These are phyloP conservation scores for Pseudocercospora eumusae DNA, from an alignment of 2,329 filamentous ascomycete species.

Conservation along the genomic window DNA sequence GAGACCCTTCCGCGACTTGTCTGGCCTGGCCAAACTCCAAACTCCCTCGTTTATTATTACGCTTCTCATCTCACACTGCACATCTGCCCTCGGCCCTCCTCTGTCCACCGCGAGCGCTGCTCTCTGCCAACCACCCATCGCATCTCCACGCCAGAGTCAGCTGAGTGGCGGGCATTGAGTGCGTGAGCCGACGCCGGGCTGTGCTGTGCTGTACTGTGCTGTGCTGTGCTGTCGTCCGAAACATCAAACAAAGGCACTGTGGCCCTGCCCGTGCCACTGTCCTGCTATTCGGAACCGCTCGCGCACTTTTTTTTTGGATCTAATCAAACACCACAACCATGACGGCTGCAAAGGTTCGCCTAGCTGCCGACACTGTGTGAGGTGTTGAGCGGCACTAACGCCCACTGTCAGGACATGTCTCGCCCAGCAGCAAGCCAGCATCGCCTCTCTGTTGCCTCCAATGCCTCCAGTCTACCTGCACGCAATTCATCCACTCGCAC, in stretches of 20 bases:
- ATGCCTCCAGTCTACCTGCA: constrained; percentile 62
- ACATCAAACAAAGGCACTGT: constrained; percentile 20
- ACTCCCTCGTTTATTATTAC: not conserved
- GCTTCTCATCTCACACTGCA: not conserved
- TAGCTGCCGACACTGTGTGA: constrained; percentile 11
- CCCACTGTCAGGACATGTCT: constrained; percentile 41
- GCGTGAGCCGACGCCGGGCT: constrained; percentile 8
- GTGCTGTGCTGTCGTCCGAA: too few species aligned
- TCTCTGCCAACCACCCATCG: too few species aligned
- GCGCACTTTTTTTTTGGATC: not conserved
- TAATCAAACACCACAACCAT: constrained; percentile 12
- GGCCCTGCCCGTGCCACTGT: too few species aligned
- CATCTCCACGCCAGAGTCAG: constrained; percentile 3
- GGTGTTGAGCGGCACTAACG: constrained; percentile 16
- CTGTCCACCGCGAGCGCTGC: not conserved
- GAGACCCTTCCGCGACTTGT: not conserved
- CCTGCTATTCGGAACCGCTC: not conserved
- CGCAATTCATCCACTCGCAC: constrained; percentile 70
- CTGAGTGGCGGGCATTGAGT: constrained; percentile 8
- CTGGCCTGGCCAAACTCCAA: not conserved
- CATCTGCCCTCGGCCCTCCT: not conserved
- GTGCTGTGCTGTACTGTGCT: too few species aligned
- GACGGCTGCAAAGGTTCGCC: constrained; percentile 24
- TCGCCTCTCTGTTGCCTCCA: constrained; percentile 53
- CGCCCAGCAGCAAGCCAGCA: constrained; percentile 41